Percentiles rank a stretch among this genome's conserved stretches.
These are phyloP conservation scores for Myriosclerotinia duriaeana DNA, from an alignment of 2,329 filamentous ascomycete species.

Conservation along the genomic window DNA sequence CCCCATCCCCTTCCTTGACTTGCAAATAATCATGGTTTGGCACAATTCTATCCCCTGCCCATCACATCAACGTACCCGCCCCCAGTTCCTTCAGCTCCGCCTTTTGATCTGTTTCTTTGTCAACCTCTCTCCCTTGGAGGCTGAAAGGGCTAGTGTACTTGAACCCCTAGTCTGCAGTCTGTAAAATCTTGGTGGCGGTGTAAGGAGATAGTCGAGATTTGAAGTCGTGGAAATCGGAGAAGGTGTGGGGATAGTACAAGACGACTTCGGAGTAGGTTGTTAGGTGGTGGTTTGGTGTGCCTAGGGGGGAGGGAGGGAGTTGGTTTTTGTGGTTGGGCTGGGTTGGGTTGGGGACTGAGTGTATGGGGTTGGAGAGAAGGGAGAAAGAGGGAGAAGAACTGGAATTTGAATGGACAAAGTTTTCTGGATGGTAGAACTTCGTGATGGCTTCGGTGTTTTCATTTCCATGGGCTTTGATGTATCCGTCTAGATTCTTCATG, in stretches of 20 bases:
- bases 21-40: slow-evolving; percentile 22
- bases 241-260: not conserved
- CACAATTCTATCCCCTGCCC: slow-evolving; percentile 7
- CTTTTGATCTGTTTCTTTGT: not conserved
- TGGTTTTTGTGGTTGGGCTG: not conserved
- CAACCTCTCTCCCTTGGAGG: not conserved
- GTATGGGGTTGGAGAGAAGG: not conserved
- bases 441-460: slow-evolving; percentile 17
- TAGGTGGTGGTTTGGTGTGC: not conserved
- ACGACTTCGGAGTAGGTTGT: not conserved
- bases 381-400: not conserved
- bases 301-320: not conserved
- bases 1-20: not conserved
- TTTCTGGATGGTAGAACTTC: slow-evolving; percentile 14
- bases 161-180: slow-evolving; percentile 11
- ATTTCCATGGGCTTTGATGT: slow-evolving; percentile 9
- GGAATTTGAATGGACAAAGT: slow-evolving; percentile 19
- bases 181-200: slow-evolving; percentile 19
- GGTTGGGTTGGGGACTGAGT: not conserved
- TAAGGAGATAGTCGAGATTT: slow-evolving; percentile 5
- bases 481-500: slow-evolving; percentile 16
- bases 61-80: slow-evolving; percentile 16
- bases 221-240: not conserved
- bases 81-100: not conserved
- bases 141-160: not conserved